phyloP scores from a whole-genome alignment of 2,329 filamentous ascomycete species.

The Didymella exigua region DNA sequence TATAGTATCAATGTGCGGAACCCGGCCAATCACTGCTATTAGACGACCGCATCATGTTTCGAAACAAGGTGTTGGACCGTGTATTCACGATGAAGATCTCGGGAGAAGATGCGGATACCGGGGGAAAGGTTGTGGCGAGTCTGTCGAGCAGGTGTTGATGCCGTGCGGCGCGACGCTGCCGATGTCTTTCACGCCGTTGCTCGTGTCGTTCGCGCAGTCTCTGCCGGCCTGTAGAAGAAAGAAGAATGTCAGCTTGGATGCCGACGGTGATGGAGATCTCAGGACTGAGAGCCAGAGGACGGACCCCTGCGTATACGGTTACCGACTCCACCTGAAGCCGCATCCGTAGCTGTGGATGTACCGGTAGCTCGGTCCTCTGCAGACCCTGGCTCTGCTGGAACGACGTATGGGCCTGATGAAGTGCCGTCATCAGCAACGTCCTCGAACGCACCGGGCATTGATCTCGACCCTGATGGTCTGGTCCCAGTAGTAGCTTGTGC shows the following conservation, averaged over 20 bases:
- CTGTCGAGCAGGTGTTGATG: background rate
- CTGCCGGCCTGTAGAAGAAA: conserved; percentile 2
- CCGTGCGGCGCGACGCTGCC: conserved; percentile 1
- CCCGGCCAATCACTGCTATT: conserved; percentile 1
- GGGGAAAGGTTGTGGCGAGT: background rate
- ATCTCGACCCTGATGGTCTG: conserved; percentile 17
- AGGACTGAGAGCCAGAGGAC: conserved; percentile 36
- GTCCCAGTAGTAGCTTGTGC: conserved; percentile 13
- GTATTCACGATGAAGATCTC: conserved; percentile 2
- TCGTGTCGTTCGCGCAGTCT: conserved; percentile 14
- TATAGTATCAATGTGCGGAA: background rate
- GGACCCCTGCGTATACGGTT: conserved; percentile 43
- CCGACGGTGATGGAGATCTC: background rate
- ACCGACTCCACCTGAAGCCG: conserved; percentile 26
- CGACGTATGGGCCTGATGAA: conserved; percentile 26
- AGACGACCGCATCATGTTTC: conserved; percentile 3
- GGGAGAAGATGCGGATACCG: background rate
- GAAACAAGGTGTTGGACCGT: background rate
- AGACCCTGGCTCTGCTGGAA: conserved; percentile 19
- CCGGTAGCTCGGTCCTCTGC: conserved; percentile 13
- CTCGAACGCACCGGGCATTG: conserved; percentile 42
- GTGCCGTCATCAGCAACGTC: conserved; percentile 26
- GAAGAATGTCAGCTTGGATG: background rate
- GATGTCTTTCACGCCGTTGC: conserved; percentile 6
- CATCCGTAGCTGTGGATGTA: conserved; percentile 20